A percentile compares a stretch with the other conserved stretches of the same genome.
phyloP scores from a whole-genome alignment of 805 yeast genomes.

The Lachancea dasiensis region DNA sequence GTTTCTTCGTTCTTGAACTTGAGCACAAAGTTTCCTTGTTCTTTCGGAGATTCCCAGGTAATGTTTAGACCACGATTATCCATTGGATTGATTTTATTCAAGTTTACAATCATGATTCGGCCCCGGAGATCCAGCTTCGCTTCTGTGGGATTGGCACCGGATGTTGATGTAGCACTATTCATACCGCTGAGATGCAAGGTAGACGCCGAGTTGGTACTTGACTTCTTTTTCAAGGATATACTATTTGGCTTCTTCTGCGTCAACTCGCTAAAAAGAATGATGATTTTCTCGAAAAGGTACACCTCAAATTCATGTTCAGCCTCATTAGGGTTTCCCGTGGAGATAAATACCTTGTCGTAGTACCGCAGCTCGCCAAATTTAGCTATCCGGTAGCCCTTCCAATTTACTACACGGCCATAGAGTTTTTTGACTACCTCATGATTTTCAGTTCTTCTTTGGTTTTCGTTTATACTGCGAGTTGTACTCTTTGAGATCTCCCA shows the following conservation, averaged over 20 bases:
- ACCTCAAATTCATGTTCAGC: conserved; percentile 84
- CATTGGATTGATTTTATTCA: conserved; percentile 40
- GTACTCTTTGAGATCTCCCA: conserved; percentile 71
- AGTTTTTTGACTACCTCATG: conserved; percentile 62
- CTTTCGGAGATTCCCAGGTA: conserved; percentile 81
- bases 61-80: conserved; percentile 56
- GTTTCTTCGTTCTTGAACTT: conserved; percentile 79
- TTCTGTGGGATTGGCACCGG: conserved; percentile 15
- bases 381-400: conserved; percentile 81
- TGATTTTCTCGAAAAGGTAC: conserved; percentile 73
- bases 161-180: conserved; percentile 12
- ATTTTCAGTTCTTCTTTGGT: conserved; percentile 88
- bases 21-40: conserved; percentile 78
- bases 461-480: conserved; percentile 84
- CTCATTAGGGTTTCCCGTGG: conserved; percentile 42
- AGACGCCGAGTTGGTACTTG: conserved; percentile 26
- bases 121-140: conserved; percentile 64
- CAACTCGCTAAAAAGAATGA: conserved; percentile 59
- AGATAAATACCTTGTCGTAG: conserved; percentile 57
- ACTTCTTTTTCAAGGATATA: conserved; percentile 35
- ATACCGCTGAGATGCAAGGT: conserved; percentile 10
- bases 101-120: conserved; percentile 69
- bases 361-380: conserved; percentile 82
- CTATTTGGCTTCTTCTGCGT: conserved; percentile 44
- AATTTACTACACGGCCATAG: conserved; percentile 70